Base-by-base conservation (phyloP, 345 rosid species). In the Melastoma malabathricum region DNA sequence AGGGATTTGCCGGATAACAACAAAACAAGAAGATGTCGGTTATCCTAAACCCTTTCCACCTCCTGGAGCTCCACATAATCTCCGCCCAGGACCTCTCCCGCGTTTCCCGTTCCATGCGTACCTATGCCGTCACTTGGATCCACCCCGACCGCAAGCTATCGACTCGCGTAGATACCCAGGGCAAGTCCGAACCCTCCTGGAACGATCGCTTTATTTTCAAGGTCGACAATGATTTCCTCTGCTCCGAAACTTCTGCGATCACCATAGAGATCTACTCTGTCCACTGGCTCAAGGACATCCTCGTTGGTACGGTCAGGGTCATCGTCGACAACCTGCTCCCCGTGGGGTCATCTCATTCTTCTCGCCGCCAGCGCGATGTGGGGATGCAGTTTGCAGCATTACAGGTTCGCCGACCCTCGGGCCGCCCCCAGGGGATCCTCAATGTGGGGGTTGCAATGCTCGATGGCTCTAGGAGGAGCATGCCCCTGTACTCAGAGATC, bases 61-160 rank as follows among this genome's bases (percentile, higher is more conserved):
- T n/a, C n/a, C n/a, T n/a, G n/a, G n/a, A n/a, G n/a, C n/a, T n/a
- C n/a, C n/a, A n/a, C n/a, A n/a, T n/a, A n/a, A n/a, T n/a, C n/a
- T n/a, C n/a, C n/a, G n/a, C n/a, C n/a, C n/a, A n/a, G n/a, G n/a
- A n/a, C n/a, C n/a, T n/a, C n/a, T n/a, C n/a, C n/a, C n/a, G n/a
- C n/a, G n/a, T n/a, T n/a, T n/a, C n/a, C n/a, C n/a, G n/a, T n/a
- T n/a, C n/a, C n/a, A n/a, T n/a, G n/a, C n/a, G n/a, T n/a, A n/a
- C 96, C 22, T 90, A 87, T 53, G 98, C 95, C 1, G 79, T 84
- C 0, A 92, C 79, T 15, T 90, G 98, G 96, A 80, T 90, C 39
- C 83, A 87, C 56, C 80, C 83, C 0, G 70, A 84, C 10, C 78
- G 98, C 0, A 86, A 74, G 64, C 93, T 90, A 16, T 70, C 95